Evolutionary conservation across 306 rosid genomes (phyloP).

Genomic region (Calophaca sinica): DNA sequence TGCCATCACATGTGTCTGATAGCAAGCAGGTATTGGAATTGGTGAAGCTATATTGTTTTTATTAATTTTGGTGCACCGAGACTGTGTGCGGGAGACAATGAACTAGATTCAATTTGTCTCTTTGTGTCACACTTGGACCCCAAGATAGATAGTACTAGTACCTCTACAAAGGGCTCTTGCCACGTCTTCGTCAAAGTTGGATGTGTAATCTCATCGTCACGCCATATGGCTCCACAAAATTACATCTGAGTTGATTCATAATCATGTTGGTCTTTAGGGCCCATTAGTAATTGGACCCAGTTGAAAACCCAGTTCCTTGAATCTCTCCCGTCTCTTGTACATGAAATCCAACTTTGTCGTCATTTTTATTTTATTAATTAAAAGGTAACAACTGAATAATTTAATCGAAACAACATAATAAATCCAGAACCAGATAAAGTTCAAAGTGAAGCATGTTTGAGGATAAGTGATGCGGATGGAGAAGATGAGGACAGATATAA

Average conservation of each 20-base stretch:
- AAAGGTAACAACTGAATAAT: conserved; percentile 28
- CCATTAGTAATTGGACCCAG: conserved; percentile 30
- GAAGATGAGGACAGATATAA: too few species aligned
- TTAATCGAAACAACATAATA: conserved; percentile 7
- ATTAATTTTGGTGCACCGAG: conserved; percentile 51
- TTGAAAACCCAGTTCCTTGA: neutral
- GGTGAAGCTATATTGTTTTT: conserved; percentile 39
- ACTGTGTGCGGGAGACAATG: conserved; percentile 12
- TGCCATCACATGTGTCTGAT: conserved; percentile 33
- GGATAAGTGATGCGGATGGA: neutral
- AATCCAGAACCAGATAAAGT: neutral
- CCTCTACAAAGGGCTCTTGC: conserved; percentile 22
- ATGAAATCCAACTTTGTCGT: conserved; percentile 28
- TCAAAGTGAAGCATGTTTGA: conserved; percentile 21
- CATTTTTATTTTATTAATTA: neutral
- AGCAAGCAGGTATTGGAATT: conserved; percentile 47
- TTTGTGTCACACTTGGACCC: conserved; percentile 45
- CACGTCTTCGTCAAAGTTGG: conserved; percentile 13
- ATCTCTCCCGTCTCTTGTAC: conserved; percentile 26
- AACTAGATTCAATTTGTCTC: conserved; percentile 53
- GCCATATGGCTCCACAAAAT: conserved; percentile 39
- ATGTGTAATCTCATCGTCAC: neutral
- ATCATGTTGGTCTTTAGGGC: conserved; percentile 30
- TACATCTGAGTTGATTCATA: neutral
- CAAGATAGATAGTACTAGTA: too few species aligned